Percentiles rank a stretch among this genome's conserved stretches.
Conservation (phyloP, 306 rosid genomes). For the Heteromeles arbutifolia region DNA sequence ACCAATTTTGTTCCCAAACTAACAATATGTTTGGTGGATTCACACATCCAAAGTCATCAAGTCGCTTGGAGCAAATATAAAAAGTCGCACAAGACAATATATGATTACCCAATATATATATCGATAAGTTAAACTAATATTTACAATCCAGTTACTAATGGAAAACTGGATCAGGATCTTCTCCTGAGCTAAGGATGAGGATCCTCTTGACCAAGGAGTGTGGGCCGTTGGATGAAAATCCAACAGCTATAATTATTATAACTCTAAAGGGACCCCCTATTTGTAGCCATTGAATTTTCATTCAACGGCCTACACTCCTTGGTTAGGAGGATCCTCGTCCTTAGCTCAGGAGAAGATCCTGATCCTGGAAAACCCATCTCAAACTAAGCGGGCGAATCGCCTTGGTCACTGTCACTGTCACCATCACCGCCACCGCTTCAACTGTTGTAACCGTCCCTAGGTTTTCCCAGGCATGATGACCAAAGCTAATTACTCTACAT, state of each 20-base stretch:
- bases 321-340: no score
- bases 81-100: slow-evolving; percentile 9
- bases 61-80: neutral
- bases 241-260: no score
- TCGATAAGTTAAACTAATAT: slow-evolving; percentile 17
- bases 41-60: neutral
- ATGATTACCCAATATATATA: neutral
- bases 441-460: slow-evolving; percentile 11
- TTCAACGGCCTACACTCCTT: no score
- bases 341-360: no score
- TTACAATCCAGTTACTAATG: slow-evolving; percentile 30
- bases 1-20: neutral
- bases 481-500: slow-evolving; percentile 1
- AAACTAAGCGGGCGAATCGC: slow-evolving; percentile 43
- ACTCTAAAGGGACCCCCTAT: no score
- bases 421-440: slow-evolving; percentile 38
- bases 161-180: no score
- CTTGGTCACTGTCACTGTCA: slow-evolving; percentile 44
- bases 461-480: neutral
- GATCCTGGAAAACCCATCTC: neutral
- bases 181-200: no score
- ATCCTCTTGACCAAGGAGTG: no score
- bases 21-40: neutral
- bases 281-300: no score
- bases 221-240: no score